Evolutionary conservation across 495 filamentous ascomycete species (phyloP), one percentile per base, ranked within the genome.

Genomic region (Neurospora sp.): DNA sequence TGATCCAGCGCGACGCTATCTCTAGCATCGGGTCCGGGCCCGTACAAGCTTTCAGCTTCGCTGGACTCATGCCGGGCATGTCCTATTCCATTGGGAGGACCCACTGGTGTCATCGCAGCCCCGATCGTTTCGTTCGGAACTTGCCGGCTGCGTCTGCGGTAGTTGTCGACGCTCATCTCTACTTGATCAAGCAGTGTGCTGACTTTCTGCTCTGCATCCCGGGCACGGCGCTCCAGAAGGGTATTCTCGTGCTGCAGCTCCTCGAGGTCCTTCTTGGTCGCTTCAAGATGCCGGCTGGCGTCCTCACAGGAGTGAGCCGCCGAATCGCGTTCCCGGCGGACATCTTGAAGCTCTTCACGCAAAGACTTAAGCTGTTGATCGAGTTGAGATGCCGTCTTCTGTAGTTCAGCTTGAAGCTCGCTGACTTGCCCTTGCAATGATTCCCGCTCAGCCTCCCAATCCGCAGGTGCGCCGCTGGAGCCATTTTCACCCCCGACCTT

Each of bases 171-270:
- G 3, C 93, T 96, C 16, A 88, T 88, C 78, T 94, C 94, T 40
- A 99, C 93, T 77, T 98, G 95, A 79, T 98, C 94, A 37, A 99
- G 88, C 27, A 98, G 89, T 79, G 97, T 89, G 48, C 91, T 92
- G 68, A 98, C 96, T 76, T 95, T 96, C 61, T 93, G 88, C 83
- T 99, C 96, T 14, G 96, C 96, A 78, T 97, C 94, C 40, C 89
- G 84, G 10, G 94, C 95, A 44, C 95, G 90, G 37, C 85, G 86
- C 77, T 97, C 96, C 1, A 98, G 87, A 70, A 90, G 80, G 0
- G 80, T 81, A 77, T 98, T 97, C 78, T 97, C 93, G 59, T 88
- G 85, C 79, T 93, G 93, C 65, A 98, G 86, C 75, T 91, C 88
- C 69, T 95, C 91, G 42, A 99, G 82, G 74, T 97, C 93, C 9